Conservation (phyloP, 2,329 filamentous ascomycete species). For the Aspergillus oerlinghausenensis region DNA sequence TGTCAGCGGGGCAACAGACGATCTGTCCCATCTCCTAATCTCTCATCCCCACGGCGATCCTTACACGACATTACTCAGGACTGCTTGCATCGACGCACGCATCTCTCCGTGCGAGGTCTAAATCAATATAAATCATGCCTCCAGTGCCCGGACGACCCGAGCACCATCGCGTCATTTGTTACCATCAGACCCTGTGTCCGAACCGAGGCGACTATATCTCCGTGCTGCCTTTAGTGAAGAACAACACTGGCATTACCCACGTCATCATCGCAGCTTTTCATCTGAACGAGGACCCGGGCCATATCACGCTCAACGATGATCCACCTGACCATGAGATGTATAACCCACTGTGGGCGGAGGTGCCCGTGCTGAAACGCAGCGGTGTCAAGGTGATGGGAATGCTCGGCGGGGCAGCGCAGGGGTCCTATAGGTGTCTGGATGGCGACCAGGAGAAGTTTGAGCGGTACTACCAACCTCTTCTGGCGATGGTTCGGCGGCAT, state of each 20-base stretch:
- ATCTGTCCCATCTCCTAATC: too few species aligned
- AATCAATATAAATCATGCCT: slow-evolving; percentile 29
- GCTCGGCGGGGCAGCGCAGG: slow-evolving; percentile 78
- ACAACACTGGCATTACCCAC: slow-evolving; percentile 66
- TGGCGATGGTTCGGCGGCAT: slow-evolving; percentile 58
- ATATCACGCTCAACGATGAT: slow-evolving; percentile 77
- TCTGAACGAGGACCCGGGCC: slow-evolving; percentile 62
- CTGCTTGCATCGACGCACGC: not conserved
- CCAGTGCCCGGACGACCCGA: slow-evolving; percentile 27
- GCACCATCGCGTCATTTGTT: slow-evolving; percentile 42
- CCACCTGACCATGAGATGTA: slow-evolving; percentile 63
- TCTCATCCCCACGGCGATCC: not conserved
- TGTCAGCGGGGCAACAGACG: not conserved
- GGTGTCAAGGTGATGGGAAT: slow-evolving; percentile 81
- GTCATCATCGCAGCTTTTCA: slow-evolving; percentile 84
- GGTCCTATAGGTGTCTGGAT: slow-evolving; percentile 62
- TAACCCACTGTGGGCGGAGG: slow-evolving; percentile 72
- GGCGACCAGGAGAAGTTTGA: slow-evolving; percentile 61
- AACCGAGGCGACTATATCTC: slow-evolving; percentile 53
- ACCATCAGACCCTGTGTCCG: slow-evolving; percentile 62
- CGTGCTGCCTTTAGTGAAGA: slow-evolving; percentile 56
- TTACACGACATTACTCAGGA: not conserved
- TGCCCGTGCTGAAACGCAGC: slow-evolving; percentile 63
- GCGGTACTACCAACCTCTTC: slow-evolving; percentile 65
- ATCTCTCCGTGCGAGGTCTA: not conserved